A percentile compares a stretch with the other conserved stretches of the same genome.
Evolutionary conservation across 106 monocot genomes (phyloP).

Genomic region (Hemerocallis citrina): DNA sequence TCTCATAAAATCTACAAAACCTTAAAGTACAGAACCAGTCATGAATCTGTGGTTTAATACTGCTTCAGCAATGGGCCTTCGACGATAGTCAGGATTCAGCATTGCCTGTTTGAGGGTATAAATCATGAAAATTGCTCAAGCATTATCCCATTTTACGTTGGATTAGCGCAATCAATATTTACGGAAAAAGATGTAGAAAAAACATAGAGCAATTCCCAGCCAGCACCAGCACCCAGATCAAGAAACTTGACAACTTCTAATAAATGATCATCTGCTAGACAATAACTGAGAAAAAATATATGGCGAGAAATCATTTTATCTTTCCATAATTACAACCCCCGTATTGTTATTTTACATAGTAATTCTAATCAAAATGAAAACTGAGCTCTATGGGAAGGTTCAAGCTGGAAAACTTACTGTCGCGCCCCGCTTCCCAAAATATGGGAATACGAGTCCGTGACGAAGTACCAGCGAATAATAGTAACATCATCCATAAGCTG

Average conservation of each 20-base stretch:
- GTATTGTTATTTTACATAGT: too few species aligned
- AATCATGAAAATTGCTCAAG: too few species aligned
- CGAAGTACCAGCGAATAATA: too few species aligned
- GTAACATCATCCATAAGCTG: too few species aligned
- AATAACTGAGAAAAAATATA: slow-evolving; percentile 51
- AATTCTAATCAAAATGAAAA: too few species aligned
- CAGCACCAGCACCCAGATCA: slow-evolving; percentile 75
- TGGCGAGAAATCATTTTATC: background rate
- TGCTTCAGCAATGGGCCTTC: slow-evolving; percentile 71
- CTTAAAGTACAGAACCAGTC: slow-evolving; percentile 51
- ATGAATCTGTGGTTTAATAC: slow-evolving; percentile 83
- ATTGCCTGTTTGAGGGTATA: too few species aligned
- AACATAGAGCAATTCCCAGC: slow-evolving; percentile 97
- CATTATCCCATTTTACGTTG: too few species aligned
- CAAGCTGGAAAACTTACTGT: too few species aligned
- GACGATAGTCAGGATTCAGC: slow-evolving; percentile 81
- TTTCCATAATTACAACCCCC: too few species aligned
- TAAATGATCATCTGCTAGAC: slow-evolving; percentile 81
- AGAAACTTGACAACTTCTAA: slow-evolving; percentile 87
- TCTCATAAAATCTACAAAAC: background rate
- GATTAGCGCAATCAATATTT: background rate
- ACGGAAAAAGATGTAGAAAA: background rate
- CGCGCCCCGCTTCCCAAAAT: too few species aligned
- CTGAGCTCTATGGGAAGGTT: too few species aligned
- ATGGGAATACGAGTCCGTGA: too few species aligned